Conservation (phyloP, 352 stramenopile genomes). For the Phytophthora gonapodyides region DNA sequence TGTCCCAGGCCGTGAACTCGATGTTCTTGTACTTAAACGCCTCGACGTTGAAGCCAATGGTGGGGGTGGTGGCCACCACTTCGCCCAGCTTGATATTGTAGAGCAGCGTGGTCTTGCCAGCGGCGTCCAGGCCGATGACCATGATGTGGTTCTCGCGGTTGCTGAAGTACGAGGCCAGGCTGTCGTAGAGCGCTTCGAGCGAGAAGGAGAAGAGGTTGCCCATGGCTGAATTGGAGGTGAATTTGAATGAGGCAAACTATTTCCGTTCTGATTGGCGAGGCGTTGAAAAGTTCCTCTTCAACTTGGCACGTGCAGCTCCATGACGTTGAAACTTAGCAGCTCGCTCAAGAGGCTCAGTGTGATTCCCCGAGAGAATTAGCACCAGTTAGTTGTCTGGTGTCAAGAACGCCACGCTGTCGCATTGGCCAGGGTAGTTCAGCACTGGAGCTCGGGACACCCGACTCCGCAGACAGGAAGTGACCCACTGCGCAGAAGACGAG, state of each 20-base stretch:
- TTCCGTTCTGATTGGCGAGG: neutral
- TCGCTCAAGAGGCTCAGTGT: too few species aligned
- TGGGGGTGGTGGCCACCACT: constrained; percentile 71
- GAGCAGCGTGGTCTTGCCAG: constrained; percentile 97
- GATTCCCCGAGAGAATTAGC: too few species aligned
- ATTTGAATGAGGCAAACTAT: constrained; percentile 13
- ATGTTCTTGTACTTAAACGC: constrained; percentile 71
- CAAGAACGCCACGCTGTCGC: too few species aligned
- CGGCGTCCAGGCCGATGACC: constrained; percentile 94
- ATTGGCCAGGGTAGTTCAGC: too few species aligned
- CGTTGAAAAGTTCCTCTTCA: too few species aligned
- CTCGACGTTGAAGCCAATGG: constrained; percentile 91
- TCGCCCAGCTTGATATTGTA: constrained; percentile 88
- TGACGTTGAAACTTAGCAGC: too few species aligned
- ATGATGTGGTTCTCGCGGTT: constrained; percentile 61
- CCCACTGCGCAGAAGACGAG: too few species aligned
- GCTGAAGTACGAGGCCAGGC: constrained; percentile 38
- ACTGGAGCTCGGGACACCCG: too few species aligned
- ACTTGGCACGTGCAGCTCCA: too few species aligned
- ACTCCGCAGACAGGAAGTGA: too few species aligned
- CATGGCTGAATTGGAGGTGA: constrained; percentile 30
- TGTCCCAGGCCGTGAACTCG: constrained; percentile 86
- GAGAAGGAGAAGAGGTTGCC: constrained; percentile 52
- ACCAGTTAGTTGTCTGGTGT: too few species aligned
- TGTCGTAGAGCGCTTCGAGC: constrained; percentile 37